Base-by-base conservation (phyloP, 805 yeast genomes). In the Tetrapisispora taiwanensis region DNA sequence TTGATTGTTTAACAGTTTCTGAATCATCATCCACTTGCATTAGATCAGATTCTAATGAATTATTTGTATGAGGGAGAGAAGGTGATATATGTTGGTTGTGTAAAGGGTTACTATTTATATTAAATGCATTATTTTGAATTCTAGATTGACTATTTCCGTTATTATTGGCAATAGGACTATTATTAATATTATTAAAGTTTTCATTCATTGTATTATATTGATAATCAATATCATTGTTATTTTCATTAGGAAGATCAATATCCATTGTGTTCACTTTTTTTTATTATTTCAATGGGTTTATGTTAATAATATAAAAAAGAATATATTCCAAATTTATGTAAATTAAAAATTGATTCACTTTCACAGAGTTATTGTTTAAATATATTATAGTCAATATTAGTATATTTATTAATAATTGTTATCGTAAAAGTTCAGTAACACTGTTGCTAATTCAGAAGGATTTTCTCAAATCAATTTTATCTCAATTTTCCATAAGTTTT, bases 11-110 rank as follows among this genome's bases (percentile, higher is more conserved):
- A 28, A 20, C 2, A 18, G 3, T 28, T 7, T 15, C 22, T 10
- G 26, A 17, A 27, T 37, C 32, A 6, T 37, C 32, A 37, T 37
- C 40, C 2, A 37, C 26, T 18, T 37, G 40, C 40, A 37, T 37
- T 2, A 17, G 13, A 37, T 37, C 40, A 6, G 26, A 15, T 17
- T 27, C 17, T 9, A 12, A 2, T 14, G 17, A 3, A 27, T 37
- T 9, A 12, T n/a, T 15, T 17, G 8, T 26, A 6, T 27, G 10
- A 18, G 26, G 24, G n/a, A 14, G 10, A 27, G 27, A 12, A 7
- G 39, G 12, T 24, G 27, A 24, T 7, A 36, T 24, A 24, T 36
- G n/a, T n/a, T 7, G 20, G 20, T 36, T 24, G 13, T 7, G 14
- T 13, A 24, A 8, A 13, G 30, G 15, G 14, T 7, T 14, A n/a